Conservation (phyloP, 2,329 filamentous ascomycete genomes). For the Gremmenia infestans region DNA sequence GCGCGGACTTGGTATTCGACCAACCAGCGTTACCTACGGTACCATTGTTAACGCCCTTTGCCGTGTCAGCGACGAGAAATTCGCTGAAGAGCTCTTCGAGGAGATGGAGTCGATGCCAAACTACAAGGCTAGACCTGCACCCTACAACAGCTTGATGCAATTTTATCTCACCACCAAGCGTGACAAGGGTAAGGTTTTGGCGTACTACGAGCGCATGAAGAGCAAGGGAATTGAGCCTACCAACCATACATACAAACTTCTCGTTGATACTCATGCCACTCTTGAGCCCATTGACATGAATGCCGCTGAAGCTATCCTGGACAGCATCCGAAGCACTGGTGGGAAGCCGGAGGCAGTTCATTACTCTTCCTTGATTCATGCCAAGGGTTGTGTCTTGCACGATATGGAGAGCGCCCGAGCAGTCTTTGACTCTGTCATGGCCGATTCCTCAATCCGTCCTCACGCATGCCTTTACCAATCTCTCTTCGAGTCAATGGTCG, state of each 20-base stretch:
- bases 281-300: constrained; percentile 87
- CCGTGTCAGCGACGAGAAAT: constrained; percentile 95
- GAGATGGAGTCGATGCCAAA: constrained; percentile 99
- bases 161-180: constrained; percentile 98
- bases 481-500: constrained; percentile 94
- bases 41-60: constrained; percentile 97
- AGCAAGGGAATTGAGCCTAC: constrained; percentile 82
- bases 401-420: constrained; percentile 79
- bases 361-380: constrained; percentile 92
- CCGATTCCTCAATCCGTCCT: constrained; percentile 59
- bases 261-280: constrained; percentile 92
- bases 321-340: constrained; percentile 68
- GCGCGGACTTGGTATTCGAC: constrained; percentile 86
- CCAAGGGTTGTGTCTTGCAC: constrained; percentile 88
- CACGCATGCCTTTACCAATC: constrained; percentile 92
- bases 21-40: constrained; percentile 95
- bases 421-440: constrained; percentile 77
- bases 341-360: constrained; percentile 85
- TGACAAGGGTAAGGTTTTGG: constrained; percentile 86
- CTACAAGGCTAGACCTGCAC: constrained; percentile 95
- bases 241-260: constrained; percentile 93
- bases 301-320: constrained; percentile 78
- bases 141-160: constrained; percentile 99
- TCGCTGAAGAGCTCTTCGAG: constrained; percentile 95
- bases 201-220: constrained; percentile 94